These are phyloP conservation scores for Phytophthora pisi DNA, from an alignment of 352 stramenopile genomes.

Conservation along the genomic window DNA sequence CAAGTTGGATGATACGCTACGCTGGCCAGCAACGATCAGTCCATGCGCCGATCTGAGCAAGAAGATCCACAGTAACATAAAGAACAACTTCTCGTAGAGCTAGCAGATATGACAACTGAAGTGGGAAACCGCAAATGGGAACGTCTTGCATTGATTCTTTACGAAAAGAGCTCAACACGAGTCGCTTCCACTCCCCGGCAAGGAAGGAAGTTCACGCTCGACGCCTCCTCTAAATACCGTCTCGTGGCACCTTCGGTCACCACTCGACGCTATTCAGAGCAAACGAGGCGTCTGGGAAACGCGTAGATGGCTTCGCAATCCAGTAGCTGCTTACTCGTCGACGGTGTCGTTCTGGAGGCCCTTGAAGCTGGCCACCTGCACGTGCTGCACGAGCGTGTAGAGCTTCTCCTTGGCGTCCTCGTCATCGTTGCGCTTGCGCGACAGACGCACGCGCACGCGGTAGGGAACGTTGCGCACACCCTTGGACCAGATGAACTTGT, in stretches of 20 bases:
- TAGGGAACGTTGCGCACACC: constrained; percentile 98
- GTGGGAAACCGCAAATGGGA: constrained; percentile 46
- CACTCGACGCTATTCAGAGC: constrained; percentile 7
- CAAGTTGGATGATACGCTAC: no score
- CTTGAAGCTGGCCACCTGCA: constrained; percentile 97
- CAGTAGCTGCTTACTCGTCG: constrained; percentile 83
- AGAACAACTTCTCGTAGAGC: no score
- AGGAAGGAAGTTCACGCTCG: constrained; percentile 35
- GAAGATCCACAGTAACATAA: no score
- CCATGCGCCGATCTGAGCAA: no score
- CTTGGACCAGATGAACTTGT: constrained; percentile 98
- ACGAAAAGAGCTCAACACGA: constrained; percentile 35
- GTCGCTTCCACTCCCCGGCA: constrained; percentile 30
- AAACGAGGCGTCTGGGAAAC: constrained; percentile 16
- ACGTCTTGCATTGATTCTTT: constrained; percentile 43
- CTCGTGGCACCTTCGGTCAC: constrained; percentile 18
- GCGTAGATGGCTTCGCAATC: constrained; percentile 17
- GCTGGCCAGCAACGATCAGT: no score
- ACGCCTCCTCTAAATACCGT: constrained; percentile 3
- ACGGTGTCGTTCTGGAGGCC: constrained; percentile 97
- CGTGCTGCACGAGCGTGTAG: constrained; percentile 98
- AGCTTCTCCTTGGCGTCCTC: constrained; percentile 99
- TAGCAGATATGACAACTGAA: neutral
- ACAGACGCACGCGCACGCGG: constrained; percentile 97
- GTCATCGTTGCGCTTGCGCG: constrained; percentile 98